Percentiles rank a stretch among this genome's conserved stretches.
Evolutionary conservation across 768 basidiomycete species (phyloP).

Genomic region (Leccinum longicurvipes): DNA sequence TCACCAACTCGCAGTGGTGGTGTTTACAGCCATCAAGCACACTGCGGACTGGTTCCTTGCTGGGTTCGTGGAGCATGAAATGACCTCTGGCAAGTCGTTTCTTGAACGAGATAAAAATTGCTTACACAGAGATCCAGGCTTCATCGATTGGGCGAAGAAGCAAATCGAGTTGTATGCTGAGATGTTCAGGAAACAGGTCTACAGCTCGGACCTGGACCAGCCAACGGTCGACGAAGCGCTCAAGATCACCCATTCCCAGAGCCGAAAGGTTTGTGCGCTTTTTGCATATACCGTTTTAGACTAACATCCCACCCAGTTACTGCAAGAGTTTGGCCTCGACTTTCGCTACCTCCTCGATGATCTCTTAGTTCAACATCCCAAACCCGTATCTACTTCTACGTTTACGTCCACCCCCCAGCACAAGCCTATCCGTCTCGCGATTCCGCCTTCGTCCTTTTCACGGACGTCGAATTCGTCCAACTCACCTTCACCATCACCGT

Average conservation of each 20-base stretch:
- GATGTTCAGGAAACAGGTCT: conserved; percentile 89
- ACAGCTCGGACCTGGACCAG: conserved; percentile 72
- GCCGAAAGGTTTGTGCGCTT: conserved; percentile 61
- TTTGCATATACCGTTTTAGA: background rate
- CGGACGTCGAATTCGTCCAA: conserved; percentile 12
- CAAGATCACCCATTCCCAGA: conserved; percentile 73
- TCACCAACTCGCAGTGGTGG: conserved; percentile 81
- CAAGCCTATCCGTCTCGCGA: conserved; percentile 29
- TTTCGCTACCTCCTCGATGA: conserved; percentile 88
- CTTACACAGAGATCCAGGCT: conserved; percentile 48
- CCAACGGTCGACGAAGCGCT: conserved; percentile 75
- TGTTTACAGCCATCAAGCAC: conserved; percentile 94
- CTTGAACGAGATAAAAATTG: background rate
- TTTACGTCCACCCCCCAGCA: conserved; percentile 17
- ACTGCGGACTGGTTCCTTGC: conserved; percentile 98
- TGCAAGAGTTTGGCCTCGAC: conserved; percentile 92
- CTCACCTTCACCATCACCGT: conserved; percentile 17
- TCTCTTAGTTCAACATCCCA: conserved; percentile 54
- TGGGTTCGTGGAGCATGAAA: conserved; percentile 93
- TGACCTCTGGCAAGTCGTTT: conserved; percentile 52
- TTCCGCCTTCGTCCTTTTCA: conserved; percentile 17
- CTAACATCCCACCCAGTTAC: conserved; percentile 46
- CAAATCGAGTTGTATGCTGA: conserved; percentile 81
- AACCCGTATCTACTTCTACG: conserved; percentile 21
- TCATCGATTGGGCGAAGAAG: conserved; percentile 90